phyloP scores from a whole-genome alignment of 306 rosid species.

The Morella rubra region DNA sequence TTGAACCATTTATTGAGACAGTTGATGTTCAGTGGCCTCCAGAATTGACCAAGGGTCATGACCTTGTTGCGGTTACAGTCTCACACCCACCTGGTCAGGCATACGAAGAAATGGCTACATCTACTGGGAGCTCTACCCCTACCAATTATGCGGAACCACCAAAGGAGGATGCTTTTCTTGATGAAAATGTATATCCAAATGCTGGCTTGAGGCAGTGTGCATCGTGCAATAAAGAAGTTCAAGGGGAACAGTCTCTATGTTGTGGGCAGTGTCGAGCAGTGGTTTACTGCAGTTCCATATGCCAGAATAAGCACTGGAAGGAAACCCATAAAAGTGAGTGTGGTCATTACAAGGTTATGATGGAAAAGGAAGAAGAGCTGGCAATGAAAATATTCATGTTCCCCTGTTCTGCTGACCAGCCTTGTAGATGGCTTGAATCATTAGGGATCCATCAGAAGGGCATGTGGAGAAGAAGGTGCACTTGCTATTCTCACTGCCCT shows the following conservation, averaged over 20 bases:
- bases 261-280: conserved; percentile 53
- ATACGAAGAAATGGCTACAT: conserved; percentile 38
- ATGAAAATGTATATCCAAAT: conserved; percentile 24
- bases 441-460: conserved; percentile 57
- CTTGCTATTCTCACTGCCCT: conserved; percentile 58
- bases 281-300: conserved; percentile 49
- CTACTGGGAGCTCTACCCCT: conserved; percentile 44
- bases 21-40: conserved; percentile 70
- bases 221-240: conserved; percentile 39
- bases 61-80: conserved; percentile 48
- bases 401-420: conserved; percentile 56
- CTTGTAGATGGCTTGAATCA: conserved; percentile 67
- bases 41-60: conserved; percentile 40
- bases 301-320: conserved; percentile 65
- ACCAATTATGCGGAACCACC: conserved; percentile 40
- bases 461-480: conserved; percentile 69
- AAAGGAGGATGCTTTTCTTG: conserved; percentile 33
- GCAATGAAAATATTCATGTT: conserved; percentile 55
- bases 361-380: conserved; percentile 72
- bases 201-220: conserved; percentile 40
- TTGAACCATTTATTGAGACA: conserved; percentile 63
- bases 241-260: conserved; percentile 34
- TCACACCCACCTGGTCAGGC: conserved; percentile 53
- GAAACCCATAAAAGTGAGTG: conserved; percentile 52
- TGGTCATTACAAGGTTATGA: conserved; percentile 60